Conservation (phyloP, 441 rosid genomes). For the Biscutella laevigata region DNA sequence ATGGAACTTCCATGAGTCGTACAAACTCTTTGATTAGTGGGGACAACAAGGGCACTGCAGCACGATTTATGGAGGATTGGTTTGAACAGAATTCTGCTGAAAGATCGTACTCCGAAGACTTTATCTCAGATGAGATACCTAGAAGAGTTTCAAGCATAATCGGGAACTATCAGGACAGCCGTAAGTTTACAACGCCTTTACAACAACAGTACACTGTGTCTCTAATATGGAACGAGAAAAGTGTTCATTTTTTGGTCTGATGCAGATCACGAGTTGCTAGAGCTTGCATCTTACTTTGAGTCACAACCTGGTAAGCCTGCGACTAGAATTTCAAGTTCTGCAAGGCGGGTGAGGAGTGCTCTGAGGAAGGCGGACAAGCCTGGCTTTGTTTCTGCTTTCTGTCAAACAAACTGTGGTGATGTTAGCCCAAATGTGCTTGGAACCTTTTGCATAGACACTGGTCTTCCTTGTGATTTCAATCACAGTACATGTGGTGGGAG, state of each 20-base stretch:
- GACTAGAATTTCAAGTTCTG: conserved; percentile 52
- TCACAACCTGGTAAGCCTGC: conserved; percentile 64
- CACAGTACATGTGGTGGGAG: conserved; percentile 93
- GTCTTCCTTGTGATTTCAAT: conserved; percentile 91
- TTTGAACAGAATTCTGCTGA: conserved; percentile 39
- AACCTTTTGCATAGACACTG: conserved; percentile 80
- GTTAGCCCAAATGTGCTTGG: conserved; percentile 95
- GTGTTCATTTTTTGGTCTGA: conserved; percentile 20
- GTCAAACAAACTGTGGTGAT: conserved; percentile 93
- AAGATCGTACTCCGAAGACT: conserved; percentile 31
- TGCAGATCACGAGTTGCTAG: conserved; percentile 68
- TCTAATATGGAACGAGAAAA: conserved; percentile 3
- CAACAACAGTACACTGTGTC: not conserved
- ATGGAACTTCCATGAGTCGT: conserved; percentile 97
- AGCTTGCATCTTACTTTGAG: conserved; percentile 79
- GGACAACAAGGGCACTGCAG: conserved; percentile 96
- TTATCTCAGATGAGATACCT: conserved; percentile 40
- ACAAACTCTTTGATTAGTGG: conserved; percentile 88
- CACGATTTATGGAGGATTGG: conserved; percentile 95
- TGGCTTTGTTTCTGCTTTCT: conserved; percentile 84
- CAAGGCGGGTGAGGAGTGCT: conserved; percentile 69
- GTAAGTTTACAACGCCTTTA: conserved; percentile 39
- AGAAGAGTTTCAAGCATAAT: conserved; percentile 67
- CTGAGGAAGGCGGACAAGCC: conserved; percentile 71
- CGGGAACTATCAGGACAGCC: conserved; percentile 31